phyloP scores from a whole-genome alignment of 495 filamentous ascomycete genomes.

The Talaromyces nanjingensis region DNA sequence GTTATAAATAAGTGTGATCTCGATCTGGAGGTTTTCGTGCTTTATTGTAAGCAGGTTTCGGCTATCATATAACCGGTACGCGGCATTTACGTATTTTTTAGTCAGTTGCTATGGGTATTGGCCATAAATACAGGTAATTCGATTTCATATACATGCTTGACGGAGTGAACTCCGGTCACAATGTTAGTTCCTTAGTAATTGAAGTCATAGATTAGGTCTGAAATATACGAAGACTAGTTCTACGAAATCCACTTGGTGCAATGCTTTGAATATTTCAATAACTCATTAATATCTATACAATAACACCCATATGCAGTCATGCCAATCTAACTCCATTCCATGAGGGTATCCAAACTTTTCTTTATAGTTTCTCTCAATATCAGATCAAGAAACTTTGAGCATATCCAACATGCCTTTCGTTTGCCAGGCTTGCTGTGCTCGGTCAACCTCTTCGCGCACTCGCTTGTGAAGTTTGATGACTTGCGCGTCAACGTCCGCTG shows the following conservation, averaged over 20 bases:
- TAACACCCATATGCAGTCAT: not conserved
- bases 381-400: conserved; percentile 39
- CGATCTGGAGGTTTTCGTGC: not conserved
- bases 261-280: not conserved
- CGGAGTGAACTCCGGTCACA: not conserved
- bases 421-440: conserved; percentile 68
- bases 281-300: not conserved
- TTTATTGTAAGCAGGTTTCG: not conserved
- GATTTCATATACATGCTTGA: not conserved
- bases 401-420: conserved; percentile 81
- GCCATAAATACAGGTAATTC: not conserved
- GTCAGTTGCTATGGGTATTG: not conserved
- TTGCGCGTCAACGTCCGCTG: conserved; percentile 59
- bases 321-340: conserved; percentile 20
- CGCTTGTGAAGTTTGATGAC: conserved; percentile 57
- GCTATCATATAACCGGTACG: conserved; percentile 4
- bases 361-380: not conserved
- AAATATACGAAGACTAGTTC: not conserved
- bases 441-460: conserved; percentile 72
- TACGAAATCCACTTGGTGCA: not conserved
- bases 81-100: not conserved
- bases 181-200: not conserved
- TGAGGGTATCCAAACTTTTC: conserved; percentile 12
- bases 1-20: not conserved
- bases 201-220: not conserved